Evolutionary conservation across 2,329 filamentous ascomycete species (phyloP), one percentile per base, ranked within the genome.

Genomic region (Spiromastix sp.): DNA sequence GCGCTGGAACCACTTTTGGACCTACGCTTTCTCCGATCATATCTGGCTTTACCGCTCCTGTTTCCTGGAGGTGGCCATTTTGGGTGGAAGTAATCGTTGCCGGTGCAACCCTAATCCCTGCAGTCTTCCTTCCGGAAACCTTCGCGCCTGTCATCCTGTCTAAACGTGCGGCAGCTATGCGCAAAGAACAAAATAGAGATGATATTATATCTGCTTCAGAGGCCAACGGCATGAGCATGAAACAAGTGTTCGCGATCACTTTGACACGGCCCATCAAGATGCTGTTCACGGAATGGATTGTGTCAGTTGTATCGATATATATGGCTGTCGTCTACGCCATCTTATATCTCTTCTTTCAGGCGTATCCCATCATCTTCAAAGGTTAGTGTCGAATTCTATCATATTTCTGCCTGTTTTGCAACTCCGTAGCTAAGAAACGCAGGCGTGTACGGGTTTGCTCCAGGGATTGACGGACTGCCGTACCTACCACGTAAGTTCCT

Each of bases 21-120:
- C 66, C 66, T 0, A 43, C 59, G 0, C 45, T 65, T 7, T 61
- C 57, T 0, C 65, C 65, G 0, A 55, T 56, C 3, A 53, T 68
- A 6, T 66, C 65, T 0, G 66, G 66, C 2, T 68, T 64, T 35
- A 45, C 59, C 2, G 52, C 54, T 11, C 56, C 1, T 58, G 42
- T 58, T 5, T 56, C 49, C 9, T 70, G 66, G 66, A 52, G 62
- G 18, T 68, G 64, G 62, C 56, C 59, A 1, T 70, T 68, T 38
- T 68, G 64, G 78, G 68, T 85, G 19, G 77, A 64, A 9, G 65
- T 84, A 4, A 81, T 86, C 18, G 67, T 82, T 39, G 80, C 79
- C 1, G 63, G 51, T 0, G 48, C 48, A 2, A 79, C 78, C 2
- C 64, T 78, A 50, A 56, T 0, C 57, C 64, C 0, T 61, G 53